Evolutionary conservation across 1,139 yeast species (phyloP), one percentile per base, ranked within the genome.

Genomic region (Magnusiomyces sp.): DNA sequence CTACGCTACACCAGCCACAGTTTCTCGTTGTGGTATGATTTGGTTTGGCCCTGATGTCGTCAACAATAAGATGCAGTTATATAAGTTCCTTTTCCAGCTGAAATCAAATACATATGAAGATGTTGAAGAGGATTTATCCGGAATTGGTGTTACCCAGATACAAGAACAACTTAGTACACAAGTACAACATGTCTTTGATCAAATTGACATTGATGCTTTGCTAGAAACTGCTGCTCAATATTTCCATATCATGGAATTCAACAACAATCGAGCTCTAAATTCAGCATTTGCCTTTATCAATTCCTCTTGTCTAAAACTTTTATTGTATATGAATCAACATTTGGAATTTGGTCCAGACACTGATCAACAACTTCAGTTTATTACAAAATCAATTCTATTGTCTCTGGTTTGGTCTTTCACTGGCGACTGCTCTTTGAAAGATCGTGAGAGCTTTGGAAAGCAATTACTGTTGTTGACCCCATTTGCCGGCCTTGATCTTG

Each of bases 1-100:
- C 6, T 71, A 75, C 58, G 84, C 95, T 0, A 92, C 97, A 0
- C 88, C 88, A 0, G 98, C 97, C 0, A 92, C 97, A 0, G 77
- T 92, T 31, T 86, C 94, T 65, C 76, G 98, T 65, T 90, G 97
- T 71, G 96, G 95, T 7, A 81, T 92, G 79, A 72, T 90, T 1
- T 85, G 90, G 83, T 71, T 87, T 58, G 82, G 80, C 6, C 59
- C 64, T 2, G 53, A 59, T 1, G 55, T 71, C 1, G 67, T 74
- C 10, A 53, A 61, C 1, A 27, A 63, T 1, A 54, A 53, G 6
- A 70, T 67, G 58, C 49, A 67, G 10, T 50, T 66, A 17, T 33
- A 54, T 10, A 53, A 58, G 19, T 51, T 55, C 11, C 45, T 62
- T 46, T 50, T 50, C n/a, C 48, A 55, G 6, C 50, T 64, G 20